Percentiles rank a stretch among this genome's conserved stretches.
Conservation (phyloP, 2,329 filamentous ascomycete genomes). For the Lasiodiplodia gonubiensis region DNA sequence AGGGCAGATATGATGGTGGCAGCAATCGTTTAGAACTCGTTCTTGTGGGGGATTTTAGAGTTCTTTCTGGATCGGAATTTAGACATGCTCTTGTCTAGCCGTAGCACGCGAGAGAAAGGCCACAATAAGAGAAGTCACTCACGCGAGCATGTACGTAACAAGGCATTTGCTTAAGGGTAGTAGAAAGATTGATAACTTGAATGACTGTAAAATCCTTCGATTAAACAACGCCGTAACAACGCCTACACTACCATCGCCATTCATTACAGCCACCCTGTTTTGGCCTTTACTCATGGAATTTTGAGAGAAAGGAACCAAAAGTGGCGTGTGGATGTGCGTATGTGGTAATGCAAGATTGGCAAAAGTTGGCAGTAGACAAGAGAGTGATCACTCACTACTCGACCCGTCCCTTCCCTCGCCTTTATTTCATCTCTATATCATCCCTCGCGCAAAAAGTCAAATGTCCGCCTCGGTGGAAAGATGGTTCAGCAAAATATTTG, state of each 20-base stretch:
- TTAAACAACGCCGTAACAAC: not conserved
- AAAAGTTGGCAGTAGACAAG: not conserved
- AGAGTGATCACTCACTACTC: not conserved
- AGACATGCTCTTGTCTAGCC: not conserved
- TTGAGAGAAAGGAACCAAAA: not conserved
- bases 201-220: too few relatives aligned
- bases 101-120: too few relatives aligned
- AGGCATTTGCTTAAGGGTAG: not conserved
- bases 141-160: too few relatives aligned
- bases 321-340: not conserved
- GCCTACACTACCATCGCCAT: not conserved
- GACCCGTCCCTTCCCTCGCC: too few relatives aligned
- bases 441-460: not conserved
- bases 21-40: not conserved
- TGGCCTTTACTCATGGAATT: not conserved
- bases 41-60: too few relatives aligned
- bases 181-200: too few relatives aligned
- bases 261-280: not conserved
- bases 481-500: not conserved
- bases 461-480: not conserved
- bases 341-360: not conserved
- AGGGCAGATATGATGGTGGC: not conserved
- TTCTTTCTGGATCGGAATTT: not conserved
- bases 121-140: too few relatives aligned
- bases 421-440: not conserved